A percentile compares a stretch with the other conserved stretches of the same genome.
Evolutionary conservation across 1,284 basidiomycete species (phyloP).

Genomic region (Fomitopsis palustris): DNA sequence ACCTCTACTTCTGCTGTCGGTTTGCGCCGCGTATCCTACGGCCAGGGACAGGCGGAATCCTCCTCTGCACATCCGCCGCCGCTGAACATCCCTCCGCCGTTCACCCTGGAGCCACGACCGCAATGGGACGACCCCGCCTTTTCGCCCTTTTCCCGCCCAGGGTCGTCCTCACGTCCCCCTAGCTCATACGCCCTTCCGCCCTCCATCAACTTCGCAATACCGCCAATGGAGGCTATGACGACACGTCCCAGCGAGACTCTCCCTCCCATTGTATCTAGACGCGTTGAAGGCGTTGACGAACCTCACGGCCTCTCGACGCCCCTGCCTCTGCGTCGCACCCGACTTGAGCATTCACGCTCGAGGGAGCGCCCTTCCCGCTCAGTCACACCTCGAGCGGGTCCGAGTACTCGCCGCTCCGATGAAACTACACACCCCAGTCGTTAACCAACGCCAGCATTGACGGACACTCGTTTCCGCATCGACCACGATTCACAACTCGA

Average conservation of each 20-base stretch:
- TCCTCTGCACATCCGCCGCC: constrained; percentile 44
- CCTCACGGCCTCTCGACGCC: not conserved
- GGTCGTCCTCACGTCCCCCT: constrained; percentile 14
- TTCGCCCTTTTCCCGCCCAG: constrained; percentile 26
- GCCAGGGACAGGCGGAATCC: constrained; percentile 18
- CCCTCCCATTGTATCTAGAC: not conserved
- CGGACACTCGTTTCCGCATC: constrained; percentile 1
- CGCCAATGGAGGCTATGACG: not conserved
- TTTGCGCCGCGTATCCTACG: not conserved
- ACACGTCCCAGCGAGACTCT: constrained; percentile 1
- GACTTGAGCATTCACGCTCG: not conserved
- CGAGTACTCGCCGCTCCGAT: constrained; percentile 15
- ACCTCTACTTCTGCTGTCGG: constrained; percentile 7
- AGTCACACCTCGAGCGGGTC: not conserved
- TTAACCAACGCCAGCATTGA: constrained; percentile 6
- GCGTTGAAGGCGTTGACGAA: not conserved
- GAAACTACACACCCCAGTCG: constrained; percentile 14
- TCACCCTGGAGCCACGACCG: constrained; percentile 60
- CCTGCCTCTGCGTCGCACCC: not conserved
- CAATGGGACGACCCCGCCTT: constrained; percentile 49
- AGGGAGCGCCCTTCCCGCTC: not conserved
- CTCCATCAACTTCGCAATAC: not conserved
- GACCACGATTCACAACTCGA: constrained; percentile 21
- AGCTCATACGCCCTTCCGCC: constrained; percentile 8
- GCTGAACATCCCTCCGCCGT: constrained; percentile 53